Evolutionary conservation across 2,329 filamentous ascomycete genomes (phyloP).

Genomic region (Hawksworthiomyces lignivorus): DNA sequence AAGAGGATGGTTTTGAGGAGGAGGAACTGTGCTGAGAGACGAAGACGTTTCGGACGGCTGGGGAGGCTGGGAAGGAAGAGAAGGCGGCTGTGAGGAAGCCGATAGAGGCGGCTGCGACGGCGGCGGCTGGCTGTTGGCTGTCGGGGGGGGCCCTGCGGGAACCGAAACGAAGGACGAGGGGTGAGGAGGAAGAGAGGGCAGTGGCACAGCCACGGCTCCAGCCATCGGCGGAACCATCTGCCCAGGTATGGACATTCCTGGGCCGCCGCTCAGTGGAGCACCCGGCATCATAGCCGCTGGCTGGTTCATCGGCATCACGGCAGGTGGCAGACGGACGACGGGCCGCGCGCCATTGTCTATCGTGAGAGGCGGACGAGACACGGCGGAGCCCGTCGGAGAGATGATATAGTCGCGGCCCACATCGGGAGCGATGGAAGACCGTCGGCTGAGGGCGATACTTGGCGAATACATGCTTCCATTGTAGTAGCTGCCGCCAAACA

Average conservation of each 20-base stretch:
- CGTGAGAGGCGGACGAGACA: conserved; percentile 58
- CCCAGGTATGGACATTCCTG: not conserved
- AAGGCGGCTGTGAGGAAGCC: not conserved
- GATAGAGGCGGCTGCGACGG: not conserved
- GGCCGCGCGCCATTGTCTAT: conserved; percentile 55
- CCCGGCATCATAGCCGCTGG: conserved; percentile 1
- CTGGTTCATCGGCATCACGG: conserved; percentile 23
- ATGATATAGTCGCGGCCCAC: conserved; percentile 64
- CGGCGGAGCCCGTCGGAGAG: conserved; percentile 72
- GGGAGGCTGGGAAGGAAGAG: conserved; percentile 2
- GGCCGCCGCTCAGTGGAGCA: not conserved
- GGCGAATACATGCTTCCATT: conserved; percentile 74
- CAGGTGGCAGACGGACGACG: conserved; percentile 75
- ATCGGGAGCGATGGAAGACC: conserved; percentile 69
- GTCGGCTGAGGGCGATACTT: conserved; percentile 78
- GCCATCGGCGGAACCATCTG: not conserved
- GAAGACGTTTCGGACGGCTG: conserved; percentile 19
- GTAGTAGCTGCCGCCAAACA: conserved; percentile 54
- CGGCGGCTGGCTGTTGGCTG: no score
- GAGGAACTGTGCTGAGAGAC: conserved; percentile 45
- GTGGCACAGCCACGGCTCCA: conserved; percentile 10
- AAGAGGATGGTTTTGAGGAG: conserved; percentile 50
- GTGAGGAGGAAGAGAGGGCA: conserved; percentile 17
- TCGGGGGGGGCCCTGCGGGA: not conserved
- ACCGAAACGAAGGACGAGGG: conserved; percentile 10